phyloP scores from a whole-genome alignment of 345 rosid species.

The Citropsis articulata region DNA sequence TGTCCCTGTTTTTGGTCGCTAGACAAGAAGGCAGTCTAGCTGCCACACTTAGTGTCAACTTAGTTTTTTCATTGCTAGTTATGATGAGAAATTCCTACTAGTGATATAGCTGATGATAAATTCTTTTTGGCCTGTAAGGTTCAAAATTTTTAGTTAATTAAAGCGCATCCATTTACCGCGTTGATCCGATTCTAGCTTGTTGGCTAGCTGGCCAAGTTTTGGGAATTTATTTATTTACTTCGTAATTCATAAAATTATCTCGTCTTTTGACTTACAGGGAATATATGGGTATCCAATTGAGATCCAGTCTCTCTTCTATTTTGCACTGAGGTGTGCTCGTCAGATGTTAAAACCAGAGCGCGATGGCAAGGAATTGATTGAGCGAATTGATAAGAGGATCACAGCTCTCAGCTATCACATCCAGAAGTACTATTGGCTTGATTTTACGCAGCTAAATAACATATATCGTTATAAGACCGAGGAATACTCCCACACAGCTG shows the following conservation, averaged over 20 bases:
- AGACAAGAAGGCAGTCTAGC: not conserved
- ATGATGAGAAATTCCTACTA: not conserved
- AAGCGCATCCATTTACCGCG: not conserved
- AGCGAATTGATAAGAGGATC: conserved; percentile 45
- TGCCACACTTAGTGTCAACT: not conserved
- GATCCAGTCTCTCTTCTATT: conserved; percentile 59
- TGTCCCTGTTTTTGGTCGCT: not conserved
- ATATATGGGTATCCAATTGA: conserved; percentile 55
- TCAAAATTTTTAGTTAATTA: not conserved
- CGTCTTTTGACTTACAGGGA: conserved; percentile 24
- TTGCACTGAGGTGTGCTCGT: conserved; percentile 52
- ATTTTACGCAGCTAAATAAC: conserved; percentile 44
- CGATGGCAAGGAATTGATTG: conserved; percentile 49
- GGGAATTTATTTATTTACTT: not conserved
- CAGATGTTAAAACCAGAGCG: conserved; percentile 56
- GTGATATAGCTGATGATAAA: not conserved
- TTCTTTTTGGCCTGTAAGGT: not conserved
- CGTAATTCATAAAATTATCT: not conserved
- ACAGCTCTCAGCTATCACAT: conserved; percentile 53
- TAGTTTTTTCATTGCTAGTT: not conserved
- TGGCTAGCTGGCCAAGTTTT: not conserved
- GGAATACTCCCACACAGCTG: conserved; percentile 57
- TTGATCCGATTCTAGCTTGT: not conserved
- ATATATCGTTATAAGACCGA: conserved; percentile 58
- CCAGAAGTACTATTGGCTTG: conserved; percentile 49